Base-by-base conservation (phyloP, 208 protist genomes). In the Wallacemonas sp. region DNA sequence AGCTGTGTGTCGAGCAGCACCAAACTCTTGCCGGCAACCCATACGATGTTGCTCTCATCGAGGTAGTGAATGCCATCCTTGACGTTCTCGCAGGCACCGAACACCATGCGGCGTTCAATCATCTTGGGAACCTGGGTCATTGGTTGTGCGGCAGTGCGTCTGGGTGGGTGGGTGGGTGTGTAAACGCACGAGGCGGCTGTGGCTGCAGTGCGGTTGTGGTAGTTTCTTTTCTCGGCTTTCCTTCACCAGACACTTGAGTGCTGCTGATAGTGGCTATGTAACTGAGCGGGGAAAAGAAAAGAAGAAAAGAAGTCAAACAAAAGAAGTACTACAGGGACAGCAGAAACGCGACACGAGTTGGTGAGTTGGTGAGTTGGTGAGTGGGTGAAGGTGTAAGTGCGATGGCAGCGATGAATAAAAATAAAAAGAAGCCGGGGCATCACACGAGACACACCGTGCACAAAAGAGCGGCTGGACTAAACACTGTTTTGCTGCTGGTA, bases 41-140 rank as follows among this genome's bases (percentile, higher is more conserved):
- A 99, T 17, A 97, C 74, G 26, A 95, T 84, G 54, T 90, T 96
- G 62, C 87, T 86, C 34, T 98, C 95, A 65, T 98, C 92, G 4
- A 99, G 74, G 74, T 97, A 98, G 65, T 93, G 90, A 30, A 98
- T 70, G 52, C 96, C 96, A 61, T 97, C 92, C 70, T 83, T 82
- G 26, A 98, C 95, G 34, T 96, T 91, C 56, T 94, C 87, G 44
- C 93, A 88, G 6, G 98, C 77, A 65, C 97, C 97, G 75, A 98
- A 98, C 57, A 93, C 88, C 74, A 97, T 90, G 16, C 92, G 81
- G 67, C 89, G 84, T 67, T 89, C 76, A 32, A 97, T 79, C 83
- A 95, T 90, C n/a, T 83, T 71, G 11, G 87, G 79, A 24, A 74
- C 72, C 58, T 90, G 71, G 52, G 73, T 41, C 81, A 83, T 89